phyloP scores from a whole-genome alignment of 495 filamentous ascomycete genomes.

The Annulohypoxylon moriforme region DNA sequence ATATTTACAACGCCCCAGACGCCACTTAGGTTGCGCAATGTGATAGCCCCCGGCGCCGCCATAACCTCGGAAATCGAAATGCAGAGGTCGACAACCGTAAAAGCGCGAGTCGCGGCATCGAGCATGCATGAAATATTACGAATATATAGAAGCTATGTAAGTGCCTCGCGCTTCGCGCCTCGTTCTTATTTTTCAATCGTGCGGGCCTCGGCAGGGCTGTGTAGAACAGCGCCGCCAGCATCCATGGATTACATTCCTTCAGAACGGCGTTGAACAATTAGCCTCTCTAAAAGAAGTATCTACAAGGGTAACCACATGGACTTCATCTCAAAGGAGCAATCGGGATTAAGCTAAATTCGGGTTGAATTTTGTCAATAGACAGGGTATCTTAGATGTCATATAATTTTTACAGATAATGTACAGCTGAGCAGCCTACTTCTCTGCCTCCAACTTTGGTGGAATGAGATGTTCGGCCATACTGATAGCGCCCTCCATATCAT shows the following conservation, averaged over 20 bases:
- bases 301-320: neutral
- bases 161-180: neutral
- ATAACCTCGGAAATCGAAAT: neutral
- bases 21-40: neutral
- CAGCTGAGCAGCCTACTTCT: slow-evolving; percentile 37
- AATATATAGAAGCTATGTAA: neutral
- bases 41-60: neutral
- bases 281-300: neutral
- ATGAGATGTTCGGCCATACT: slow-evolving; percentile 77
- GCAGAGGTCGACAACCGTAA: neutral
- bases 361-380: neutral
- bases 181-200: neutral
- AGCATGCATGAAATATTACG: neutral
- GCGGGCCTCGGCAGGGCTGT: neutral
- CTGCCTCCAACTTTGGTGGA: slow-evolving; percentile 61
- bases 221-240: neutral
- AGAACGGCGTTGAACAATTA: neutral
- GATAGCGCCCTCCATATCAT: slow-evolving; percentile 87
- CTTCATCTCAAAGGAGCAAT: neutral
- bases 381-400: slow-evolving; percentile 45
- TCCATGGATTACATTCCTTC: neutral
- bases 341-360: neutral
- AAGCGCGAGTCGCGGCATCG: neutral
- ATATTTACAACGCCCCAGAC: neutral
- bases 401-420: slow-evolving; percentile 22